Base-by-base conservation (phyloP, 257 asterid species). In the Forsythia suspensa region DNA sequence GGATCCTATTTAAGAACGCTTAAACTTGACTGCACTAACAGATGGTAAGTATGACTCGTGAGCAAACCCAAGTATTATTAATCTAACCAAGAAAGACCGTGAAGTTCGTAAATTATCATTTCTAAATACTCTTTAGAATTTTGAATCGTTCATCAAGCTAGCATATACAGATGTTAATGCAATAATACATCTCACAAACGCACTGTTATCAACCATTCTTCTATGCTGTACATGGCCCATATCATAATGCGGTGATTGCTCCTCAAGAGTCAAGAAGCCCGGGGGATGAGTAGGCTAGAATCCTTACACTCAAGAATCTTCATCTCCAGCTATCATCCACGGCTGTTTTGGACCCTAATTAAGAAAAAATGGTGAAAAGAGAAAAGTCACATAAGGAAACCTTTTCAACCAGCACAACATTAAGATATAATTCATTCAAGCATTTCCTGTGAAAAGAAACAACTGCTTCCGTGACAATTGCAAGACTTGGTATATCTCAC, bases 271-370 rank as follows among this genome's bases (percentile, higher is more conserved):
- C 39, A 43, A 6, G 67, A 46, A 6, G 80, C 39, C 21, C 18
- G 18, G 43, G 16, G 36, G 8, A 12, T 40, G 16, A 63, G 15
- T 37, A 18, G 43, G 67, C 73, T 10, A 48, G 83, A 86, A 83
- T 77, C 88, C n/a, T 77, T 48, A n/a, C 41, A 37, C 71, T 59
- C 36, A 78, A 59, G 83, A 76, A 75, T 85, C 92, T 43, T 87
- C 94, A 34, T 88, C 92, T 20, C 85, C 91, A 34, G 81, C 83
- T 73, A 78, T 84, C 98, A 95, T 92, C 98, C 98, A 95, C 1
- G 95, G 96, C 48, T 80, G 96, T 80, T 83, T 90, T 34, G 95
- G 96, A 51, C 98, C 98, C 98, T 94, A 83, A 66, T 38, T 65
- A n/a, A 66, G 18, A 51, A 12, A 41, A 11, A 52, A 40, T 34